Evolutionary conservation across 2,329 filamentous ascomycete species (phyloP).

Genomic region (Cercospora sp.): DNA sequence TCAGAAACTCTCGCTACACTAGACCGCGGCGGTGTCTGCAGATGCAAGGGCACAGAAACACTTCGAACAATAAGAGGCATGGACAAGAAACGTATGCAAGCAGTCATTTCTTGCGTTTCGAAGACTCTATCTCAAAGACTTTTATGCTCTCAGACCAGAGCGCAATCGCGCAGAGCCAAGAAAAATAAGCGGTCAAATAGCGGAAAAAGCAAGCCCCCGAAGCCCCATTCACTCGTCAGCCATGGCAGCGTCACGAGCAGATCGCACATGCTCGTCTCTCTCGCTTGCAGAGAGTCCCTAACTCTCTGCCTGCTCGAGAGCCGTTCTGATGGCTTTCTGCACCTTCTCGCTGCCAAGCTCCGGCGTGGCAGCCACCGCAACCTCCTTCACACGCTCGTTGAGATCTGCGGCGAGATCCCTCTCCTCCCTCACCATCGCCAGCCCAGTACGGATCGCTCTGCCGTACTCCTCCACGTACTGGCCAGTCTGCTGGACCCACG

Average conservation of each 20-base stretch:
- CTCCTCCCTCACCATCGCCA: not conserved
- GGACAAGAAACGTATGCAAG: not conserved
- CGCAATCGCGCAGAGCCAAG: not conserved
- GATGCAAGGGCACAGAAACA: not conserved
- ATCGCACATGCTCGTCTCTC: not conserved
- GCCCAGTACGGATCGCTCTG: not conserved
- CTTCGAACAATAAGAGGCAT: not conserved
- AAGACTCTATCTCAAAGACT: not conserved
- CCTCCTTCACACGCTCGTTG: not conserved
- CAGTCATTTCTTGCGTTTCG: not conserved
- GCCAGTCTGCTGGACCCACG: not conserved
- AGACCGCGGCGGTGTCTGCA: not conserved
- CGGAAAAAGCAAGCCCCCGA: not conserved
- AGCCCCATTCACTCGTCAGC: not conserved
- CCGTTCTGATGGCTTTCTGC: not conserved
- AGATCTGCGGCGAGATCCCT: not conserved
- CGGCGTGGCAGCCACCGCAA: not conserved
- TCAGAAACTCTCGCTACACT: not conserved
- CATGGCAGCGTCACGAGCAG: slow-evolving; percentile 1
- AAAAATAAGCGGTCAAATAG: not conserved
- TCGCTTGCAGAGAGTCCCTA: not conserved
- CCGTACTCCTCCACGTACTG: not conserved
- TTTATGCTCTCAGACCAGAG: not conserved
- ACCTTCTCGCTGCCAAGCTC: not conserved
- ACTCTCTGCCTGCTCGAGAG: not conserved